phyloP scores from a whole-genome alignment of 2,329 filamentous ascomycete genomes.

The Verticillium longisporum region DNA sequence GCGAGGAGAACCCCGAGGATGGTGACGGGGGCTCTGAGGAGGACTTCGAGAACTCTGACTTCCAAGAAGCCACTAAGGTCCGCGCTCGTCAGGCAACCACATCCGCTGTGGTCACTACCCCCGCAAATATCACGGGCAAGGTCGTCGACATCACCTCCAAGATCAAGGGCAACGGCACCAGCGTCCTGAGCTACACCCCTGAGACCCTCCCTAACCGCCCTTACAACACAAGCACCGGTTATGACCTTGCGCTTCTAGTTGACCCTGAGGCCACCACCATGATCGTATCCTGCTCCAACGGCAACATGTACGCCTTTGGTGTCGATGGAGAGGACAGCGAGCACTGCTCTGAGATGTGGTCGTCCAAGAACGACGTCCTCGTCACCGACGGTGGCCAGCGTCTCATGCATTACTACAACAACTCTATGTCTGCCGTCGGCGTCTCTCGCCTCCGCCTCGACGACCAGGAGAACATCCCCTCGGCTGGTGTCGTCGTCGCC shows the following conservation, averaged over 20 bases:
- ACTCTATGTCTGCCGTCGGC: constrained; percentile 22
- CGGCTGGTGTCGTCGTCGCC: constrained; percentile 11
- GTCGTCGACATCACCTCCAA: background rate
- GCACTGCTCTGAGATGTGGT: constrained; percentile 17
- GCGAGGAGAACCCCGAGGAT: background rate
- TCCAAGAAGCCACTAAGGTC: background rate
- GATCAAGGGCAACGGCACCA: background rate
- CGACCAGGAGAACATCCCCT: constrained; percentile 11
- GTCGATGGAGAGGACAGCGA: constrained; percentile 11
- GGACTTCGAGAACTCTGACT: background rate
- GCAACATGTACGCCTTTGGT: constrained; percentile 23
- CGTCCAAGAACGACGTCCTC: constrained; percentile 11
- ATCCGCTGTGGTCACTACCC: background rate
- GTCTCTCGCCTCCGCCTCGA: constrained; percentile 21
- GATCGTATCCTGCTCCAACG: constrained; percentile 22
- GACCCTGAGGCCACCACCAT: constrained; percentile 12
- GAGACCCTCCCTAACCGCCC: background rate
- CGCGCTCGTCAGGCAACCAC: background rate
- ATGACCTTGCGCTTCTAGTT: constrained; percentile 14
- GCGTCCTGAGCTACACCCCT: constrained; percentile 3
- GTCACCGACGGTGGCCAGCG: constrained; percentile 15
- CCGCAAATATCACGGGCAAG: background rate
- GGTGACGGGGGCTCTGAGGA: background rate
- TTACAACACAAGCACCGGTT: constrained; percentile 14
- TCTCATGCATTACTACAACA: constrained; percentile 25